Conservation (phyloP, 441 rosid genomes). For the Macaranga tanarius region DNA sequence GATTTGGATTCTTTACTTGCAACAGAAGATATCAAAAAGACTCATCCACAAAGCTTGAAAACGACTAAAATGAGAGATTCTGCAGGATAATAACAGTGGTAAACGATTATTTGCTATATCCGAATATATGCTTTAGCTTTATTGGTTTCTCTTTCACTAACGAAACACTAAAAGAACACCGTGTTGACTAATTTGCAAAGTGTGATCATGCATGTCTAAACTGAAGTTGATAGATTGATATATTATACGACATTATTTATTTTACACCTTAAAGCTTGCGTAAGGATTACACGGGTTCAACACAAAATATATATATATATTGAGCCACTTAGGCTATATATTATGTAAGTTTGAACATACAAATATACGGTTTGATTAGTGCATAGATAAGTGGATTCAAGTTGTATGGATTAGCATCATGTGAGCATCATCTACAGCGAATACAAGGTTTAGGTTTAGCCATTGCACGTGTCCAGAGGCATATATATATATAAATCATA, state of each 20-base stretch:
- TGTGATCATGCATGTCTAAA: neutral
- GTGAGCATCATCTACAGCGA: neutral
- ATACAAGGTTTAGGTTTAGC: too few relatives aligned
- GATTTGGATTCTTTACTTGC: constrained; percentile 31
- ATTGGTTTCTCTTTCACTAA: neutral
- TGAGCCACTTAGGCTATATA: neutral
- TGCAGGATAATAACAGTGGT: neutral
- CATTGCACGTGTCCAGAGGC: too few relatives aligned
- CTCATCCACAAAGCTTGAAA: neutral
- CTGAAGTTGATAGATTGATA: too few relatives aligned
- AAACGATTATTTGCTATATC: neutral
- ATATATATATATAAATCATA: neutral
- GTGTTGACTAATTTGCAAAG: neutral
- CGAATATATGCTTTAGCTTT: constrained; percentile 25
- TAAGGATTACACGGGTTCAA: too few relatives aligned
- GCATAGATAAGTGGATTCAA: neutral
- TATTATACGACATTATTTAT: too few relatives aligned
- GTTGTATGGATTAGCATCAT: neutral
- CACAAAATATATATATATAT: too few relatives aligned
- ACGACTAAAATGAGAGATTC: neutral
- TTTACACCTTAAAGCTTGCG: too few relatives aligned
- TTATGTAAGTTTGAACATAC: neutral
- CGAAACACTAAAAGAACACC: neutral
- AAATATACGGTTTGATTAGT: neutral
- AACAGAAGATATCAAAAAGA: neutral